Evolutionary conservation across 2,329 filamentous ascomycete species (phyloP).

Genomic region (Fusarium pininemorale): DNA sequence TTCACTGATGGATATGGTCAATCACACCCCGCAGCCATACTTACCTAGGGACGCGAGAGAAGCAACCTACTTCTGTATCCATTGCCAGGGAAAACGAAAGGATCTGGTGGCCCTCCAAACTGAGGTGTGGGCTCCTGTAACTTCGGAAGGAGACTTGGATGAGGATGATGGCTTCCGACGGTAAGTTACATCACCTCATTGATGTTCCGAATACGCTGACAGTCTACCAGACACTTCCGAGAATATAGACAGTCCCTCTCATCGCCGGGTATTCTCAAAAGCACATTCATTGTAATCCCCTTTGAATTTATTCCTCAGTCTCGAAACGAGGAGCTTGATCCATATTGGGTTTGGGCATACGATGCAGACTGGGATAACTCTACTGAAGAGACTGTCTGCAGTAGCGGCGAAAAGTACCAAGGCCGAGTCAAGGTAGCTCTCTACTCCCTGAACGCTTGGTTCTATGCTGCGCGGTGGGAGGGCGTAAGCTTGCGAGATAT

Average conservation of each 20-base stretch:
- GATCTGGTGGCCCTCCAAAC: neutral
- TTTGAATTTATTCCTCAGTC: neutral
- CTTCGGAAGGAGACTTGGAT: fast-evolving
- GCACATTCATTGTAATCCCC: neutral
- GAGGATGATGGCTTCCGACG: neutral
- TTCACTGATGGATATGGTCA: neutral
- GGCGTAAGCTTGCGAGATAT: neutral
- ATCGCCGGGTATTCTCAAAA: neutral
- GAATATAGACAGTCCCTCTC: neutral
- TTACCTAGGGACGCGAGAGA: neutral
- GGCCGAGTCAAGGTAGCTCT: neutral
- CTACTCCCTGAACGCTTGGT: neutral
- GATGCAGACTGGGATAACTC: neutral
- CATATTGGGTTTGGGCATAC: neutral
- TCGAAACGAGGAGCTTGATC: neutral
- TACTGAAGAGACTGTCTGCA: neutral
- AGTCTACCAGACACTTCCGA: neutral
- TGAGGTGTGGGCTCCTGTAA: neutral
- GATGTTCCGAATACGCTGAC: neutral
- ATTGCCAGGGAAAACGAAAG: neutral
- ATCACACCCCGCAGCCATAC: neutral
- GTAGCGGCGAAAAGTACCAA: neutral
- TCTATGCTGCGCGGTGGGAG: neutral
- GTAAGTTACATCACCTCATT: neutral
- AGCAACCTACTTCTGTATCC: neutral